These are phyloP conservation scores for Schizophyllum commune DNA, from an alignment of 1,284 basidiomycete species.

Conservation along the genomic window DNA sequence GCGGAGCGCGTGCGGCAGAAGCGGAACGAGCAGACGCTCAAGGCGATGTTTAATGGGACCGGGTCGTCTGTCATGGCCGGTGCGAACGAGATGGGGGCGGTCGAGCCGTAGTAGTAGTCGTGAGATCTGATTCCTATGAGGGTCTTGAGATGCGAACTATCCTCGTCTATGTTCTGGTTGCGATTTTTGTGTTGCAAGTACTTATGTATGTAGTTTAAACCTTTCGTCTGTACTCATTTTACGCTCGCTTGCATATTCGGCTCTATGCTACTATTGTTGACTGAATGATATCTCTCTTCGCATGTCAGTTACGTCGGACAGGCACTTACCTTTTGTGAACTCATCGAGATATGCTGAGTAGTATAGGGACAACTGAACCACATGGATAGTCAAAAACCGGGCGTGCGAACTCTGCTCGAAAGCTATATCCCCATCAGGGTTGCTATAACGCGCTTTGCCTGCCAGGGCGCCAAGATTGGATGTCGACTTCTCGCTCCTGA, in stretches of 20 bases:
- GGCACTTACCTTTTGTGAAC: no score
- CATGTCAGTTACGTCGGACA: no score
- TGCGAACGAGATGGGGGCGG: constrained; percentile 9
- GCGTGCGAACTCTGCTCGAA: no score
- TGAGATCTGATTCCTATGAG: not conserved
- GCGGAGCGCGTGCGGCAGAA: constrained; percentile 78
- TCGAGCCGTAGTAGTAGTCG: not conserved
- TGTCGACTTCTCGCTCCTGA: no score
- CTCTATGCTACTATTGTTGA: not conserved
- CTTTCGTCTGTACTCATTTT: not conserved
- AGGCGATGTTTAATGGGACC: constrained; percentile 70
- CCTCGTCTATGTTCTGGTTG: not conserved
- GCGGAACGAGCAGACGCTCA: constrained; percentile 76
- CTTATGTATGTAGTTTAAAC: not conserved
- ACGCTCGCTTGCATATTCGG: not conserved
- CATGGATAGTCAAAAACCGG: no score
- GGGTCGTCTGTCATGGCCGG: constrained; percentile 8
- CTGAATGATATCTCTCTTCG: not conserved
- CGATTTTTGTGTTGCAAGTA: not conserved
- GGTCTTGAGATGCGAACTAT: no score
- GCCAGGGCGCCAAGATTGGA: no score
- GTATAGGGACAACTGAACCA: no score
- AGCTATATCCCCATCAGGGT: no score
- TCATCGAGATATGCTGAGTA: no score
- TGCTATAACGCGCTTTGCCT: no score